Percentiles rank a stretch among this genome's conserved stretches.
phyloP scores from a whole-genome alignment of 2,329 filamentous ascomycete genomes.

The Pseudogymnoascus sp. region DNA sequence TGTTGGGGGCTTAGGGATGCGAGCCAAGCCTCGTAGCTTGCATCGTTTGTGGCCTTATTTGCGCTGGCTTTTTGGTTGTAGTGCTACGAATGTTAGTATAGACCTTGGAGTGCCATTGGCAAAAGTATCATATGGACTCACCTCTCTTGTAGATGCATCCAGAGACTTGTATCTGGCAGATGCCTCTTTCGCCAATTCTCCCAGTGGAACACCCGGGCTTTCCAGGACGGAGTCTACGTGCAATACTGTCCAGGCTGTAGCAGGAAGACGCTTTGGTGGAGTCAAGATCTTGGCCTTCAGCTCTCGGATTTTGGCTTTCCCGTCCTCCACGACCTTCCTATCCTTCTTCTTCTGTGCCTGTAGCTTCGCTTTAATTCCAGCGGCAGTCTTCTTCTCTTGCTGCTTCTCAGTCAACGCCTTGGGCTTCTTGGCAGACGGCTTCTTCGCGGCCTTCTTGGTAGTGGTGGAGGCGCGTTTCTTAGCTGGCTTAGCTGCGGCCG shows the following conservation, averaged over 20 bases:
- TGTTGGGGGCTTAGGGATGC: conserved; percentile 45
- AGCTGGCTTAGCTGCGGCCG: conserved; percentile 14
- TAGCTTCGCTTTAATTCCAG: conserved; percentile 17
- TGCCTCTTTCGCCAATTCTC: conserved; percentile 13
- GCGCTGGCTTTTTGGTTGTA: conserved; percentile 44
- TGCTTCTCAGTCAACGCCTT: conserved; percentile 29
- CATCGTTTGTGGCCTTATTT: conserved; percentile 36
- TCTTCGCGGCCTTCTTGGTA: conserved; percentile 16
- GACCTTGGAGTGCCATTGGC: conserved; percentile 15
- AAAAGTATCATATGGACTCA: conserved; percentile 22
- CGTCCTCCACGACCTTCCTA: conserved; percentile 15
- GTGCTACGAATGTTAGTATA: conserved; percentile 34
- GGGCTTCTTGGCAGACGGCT: conserved; percentile 15
- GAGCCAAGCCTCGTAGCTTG: conserved; percentile 47
- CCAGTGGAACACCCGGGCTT: conserved; percentile 8
- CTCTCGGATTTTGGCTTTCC: conserved; percentile 3
- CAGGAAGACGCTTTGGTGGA: conserved; percentile 32
- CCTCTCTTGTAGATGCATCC: conserved; percentile 30
- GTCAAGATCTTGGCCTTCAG: conserved; percentile 11
- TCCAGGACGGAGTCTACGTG: neutral
- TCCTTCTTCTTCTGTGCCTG: conserved; percentile 30
- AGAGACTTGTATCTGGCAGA: conserved; percentile 29
- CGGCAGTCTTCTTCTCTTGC: conserved; percentile 23
- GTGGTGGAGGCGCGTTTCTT: conserved; percentile 14
- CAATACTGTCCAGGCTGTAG: conserved; percentile 20